Evolutionary conservation across 306 rosid genomes (phyloP).

Genomic region (Hippophae gyantsensis): DNA sequence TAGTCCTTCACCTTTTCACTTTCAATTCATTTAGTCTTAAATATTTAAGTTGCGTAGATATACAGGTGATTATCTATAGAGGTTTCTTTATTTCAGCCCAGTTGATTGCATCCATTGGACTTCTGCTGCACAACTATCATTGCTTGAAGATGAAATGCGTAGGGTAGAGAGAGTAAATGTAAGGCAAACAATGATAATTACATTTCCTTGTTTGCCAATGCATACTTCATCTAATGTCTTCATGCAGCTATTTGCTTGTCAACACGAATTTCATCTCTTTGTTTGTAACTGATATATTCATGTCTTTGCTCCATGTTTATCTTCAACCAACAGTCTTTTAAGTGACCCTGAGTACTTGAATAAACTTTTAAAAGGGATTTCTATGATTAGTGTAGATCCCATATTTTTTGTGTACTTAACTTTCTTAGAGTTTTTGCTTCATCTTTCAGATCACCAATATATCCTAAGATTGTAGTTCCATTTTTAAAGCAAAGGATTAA

Average conservation of each 20-base stretch:
- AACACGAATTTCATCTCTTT: slow-evolving; percentile 7
- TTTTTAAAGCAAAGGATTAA: too few relatives aligned
- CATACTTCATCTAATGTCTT: too few relatives aligned
- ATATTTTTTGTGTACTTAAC: neutral
- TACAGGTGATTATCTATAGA: neutral
- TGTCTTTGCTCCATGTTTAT: neutral
- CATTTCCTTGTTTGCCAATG: too few relatives aligned
- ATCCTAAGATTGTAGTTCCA: neutral
- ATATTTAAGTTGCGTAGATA: too few relatives aligned
- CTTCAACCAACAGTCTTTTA: neutral
- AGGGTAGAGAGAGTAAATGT: slow-evolving; percentile 94
- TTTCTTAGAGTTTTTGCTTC: neutral
- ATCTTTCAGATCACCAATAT: neutral
- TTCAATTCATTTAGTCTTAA: too few relatives aligned
- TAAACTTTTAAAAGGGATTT: neutral
- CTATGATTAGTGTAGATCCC: neutral
- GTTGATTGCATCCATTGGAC: slow-evolving; percentile 99
- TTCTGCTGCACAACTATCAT: slow-evolving; percentile 83
- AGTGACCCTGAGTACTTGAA: neutral
- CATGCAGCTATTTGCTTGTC: neutral
- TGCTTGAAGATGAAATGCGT: slow-evolving; percentile 97
- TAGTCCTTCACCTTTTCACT: too few relatives aligned
- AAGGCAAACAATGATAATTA: slow-evolving; percentile 21
- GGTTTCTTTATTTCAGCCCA: slow-evolving; percentile 52
- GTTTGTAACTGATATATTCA: slow-evolving; percentile 4